These are phyloP conservation scores for Lanmaoa pseudosensibilis DNA, from an alignment of 768 basidiomycete species.

Conservation along the genomic window DNA sequence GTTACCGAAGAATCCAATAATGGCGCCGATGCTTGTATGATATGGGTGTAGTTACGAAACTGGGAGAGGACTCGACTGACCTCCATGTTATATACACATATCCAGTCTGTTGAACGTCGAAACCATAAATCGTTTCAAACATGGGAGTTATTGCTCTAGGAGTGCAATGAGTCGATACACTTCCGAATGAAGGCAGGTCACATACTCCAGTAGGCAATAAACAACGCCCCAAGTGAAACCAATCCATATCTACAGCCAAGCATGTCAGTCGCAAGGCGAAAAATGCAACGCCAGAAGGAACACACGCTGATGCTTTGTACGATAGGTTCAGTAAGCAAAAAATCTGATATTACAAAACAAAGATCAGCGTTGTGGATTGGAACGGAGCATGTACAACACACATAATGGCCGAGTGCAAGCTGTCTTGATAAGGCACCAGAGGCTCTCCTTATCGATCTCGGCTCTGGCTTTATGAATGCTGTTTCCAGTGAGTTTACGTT, in stretches of 20 bases:
- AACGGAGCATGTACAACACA: conserved; percentile 35
- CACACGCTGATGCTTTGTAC: conserved; percentile 70
- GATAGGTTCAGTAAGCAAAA: conserved; percentile 54
- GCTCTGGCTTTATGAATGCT: conserved; percentile 55
- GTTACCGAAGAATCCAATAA: conserved; percentile 45
- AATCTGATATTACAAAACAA: conserved; percentile 12
- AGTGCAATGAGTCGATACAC: not conserved
- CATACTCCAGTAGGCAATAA: conserved; percentile 62
- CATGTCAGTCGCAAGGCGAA: not conserved
- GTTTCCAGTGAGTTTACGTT: conserved; percentile 68
- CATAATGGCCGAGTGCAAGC: conserved; percentile 71
- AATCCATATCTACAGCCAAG: conserved; percentile 51
- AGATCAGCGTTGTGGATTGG: not conserved
- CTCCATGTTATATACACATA: conserved; percentile 53
- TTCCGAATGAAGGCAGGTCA: not conserved
- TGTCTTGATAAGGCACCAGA: conserved; percentile 59
- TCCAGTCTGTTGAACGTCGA: conserved; percentile 59
- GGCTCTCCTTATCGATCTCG: conserved; percentile 58
- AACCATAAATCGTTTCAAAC: conserved; percentile 57
- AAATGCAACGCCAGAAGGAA: not conserved
- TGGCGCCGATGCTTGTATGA: conserved; percentile 47
- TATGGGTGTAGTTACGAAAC: not conserved
- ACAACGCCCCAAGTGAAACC: conserved; percentile 76
- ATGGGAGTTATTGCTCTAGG: conserved; percentile 53
- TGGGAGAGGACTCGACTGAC: conserved; percentile 35